Evolutionary conservation across 805 yeast genomes (phyloP), one percentile per base, ranked within the genome.

Genomic region (Saccharomycopsis sp.): DNA sequence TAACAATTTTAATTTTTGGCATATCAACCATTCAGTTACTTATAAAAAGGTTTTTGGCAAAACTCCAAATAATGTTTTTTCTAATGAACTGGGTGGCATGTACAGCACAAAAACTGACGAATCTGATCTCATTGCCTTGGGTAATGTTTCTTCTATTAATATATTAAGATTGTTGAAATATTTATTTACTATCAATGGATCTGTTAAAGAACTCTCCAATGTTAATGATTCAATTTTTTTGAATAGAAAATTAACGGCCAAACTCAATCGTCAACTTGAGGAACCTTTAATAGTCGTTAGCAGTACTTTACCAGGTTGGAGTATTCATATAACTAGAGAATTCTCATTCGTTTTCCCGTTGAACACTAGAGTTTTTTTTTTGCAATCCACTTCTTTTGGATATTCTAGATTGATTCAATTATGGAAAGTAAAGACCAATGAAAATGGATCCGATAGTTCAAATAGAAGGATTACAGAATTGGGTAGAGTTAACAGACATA

Each of bases 381-480:
- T 89, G 41, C 89, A 83, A 49, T 76, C 88, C 5, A 85, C 96
- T 0, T 87, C 96, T 0, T 88, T 83, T 62, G 97, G 97, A 0
- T 80, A 84, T 54, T 81, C 94, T 1, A 67, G 96, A 42, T 62
- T 85, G 35, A 79, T 89, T 42, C 80, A 79, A 45, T 67, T 75
- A 34, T 86, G 95, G 95, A 81, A 75, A 50, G 53, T 61, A 3
- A 64, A 72, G 44, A 67, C 21, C 20, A 43, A 62, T 17, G 55
- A 58, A 39, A 69, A 62, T 26, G 17, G 58, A 6, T 63, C 58
- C 6, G 50, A 52, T 15, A 51, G 47, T 17, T 46, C 50, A 21
- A 55, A 51, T 26, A 54, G 54, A 36, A 45, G 56, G 8, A 33
- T 33, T 14, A 58, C 63, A n/a, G 76, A 73, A 46, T 58, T 85